Evolutionary conservation across 306 rosid species (phyloP).

Genomic region (Neltuma alba): DNA sequence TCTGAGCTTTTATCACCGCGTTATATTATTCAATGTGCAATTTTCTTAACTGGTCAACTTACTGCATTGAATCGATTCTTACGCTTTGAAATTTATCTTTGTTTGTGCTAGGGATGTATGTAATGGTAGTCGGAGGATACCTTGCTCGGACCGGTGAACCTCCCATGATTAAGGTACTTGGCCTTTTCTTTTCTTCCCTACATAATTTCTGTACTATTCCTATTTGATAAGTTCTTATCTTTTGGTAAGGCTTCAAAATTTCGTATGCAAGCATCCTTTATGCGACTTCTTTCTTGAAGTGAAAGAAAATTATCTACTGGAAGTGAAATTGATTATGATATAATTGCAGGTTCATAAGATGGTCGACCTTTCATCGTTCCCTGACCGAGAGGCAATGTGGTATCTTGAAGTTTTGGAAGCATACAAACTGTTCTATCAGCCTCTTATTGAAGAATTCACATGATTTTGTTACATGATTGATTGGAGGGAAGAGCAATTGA

Average conservation of each 20-base stretch:
- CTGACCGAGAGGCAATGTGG: constrained; percentile 92
- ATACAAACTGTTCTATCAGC: constrained; percentile 71
- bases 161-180: constrained; percentile 61
- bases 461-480: constrained; percentile 10
- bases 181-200: background rate
- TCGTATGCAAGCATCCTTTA: background rate
- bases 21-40: background rate
- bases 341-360: constrained; percentile 78
- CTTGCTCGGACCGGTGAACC: constrained; percentile 42
- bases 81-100: background rate
- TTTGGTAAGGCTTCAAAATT: background rate
- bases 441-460: constrained; percentile 59
- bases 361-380: constrained; percentile 80
- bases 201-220: background rate
- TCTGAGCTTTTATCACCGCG: background rate
- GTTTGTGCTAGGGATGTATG: constrained; percentile 72
- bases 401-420: constrained; percentile 93
- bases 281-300: background rate
- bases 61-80: background rate
- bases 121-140: constrained; percentile 83
- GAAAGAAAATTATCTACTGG: constrained; percentile 1
- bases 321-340: background rate
- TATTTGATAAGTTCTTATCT: background rate
- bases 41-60: background rate
- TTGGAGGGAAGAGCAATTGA: background rate